Evolutionary conservation across 805 yeast species (phyloP), one percentile per base, ranked within the genome.

Genomic region (Lipomyces yamanashiensis): DNA sequence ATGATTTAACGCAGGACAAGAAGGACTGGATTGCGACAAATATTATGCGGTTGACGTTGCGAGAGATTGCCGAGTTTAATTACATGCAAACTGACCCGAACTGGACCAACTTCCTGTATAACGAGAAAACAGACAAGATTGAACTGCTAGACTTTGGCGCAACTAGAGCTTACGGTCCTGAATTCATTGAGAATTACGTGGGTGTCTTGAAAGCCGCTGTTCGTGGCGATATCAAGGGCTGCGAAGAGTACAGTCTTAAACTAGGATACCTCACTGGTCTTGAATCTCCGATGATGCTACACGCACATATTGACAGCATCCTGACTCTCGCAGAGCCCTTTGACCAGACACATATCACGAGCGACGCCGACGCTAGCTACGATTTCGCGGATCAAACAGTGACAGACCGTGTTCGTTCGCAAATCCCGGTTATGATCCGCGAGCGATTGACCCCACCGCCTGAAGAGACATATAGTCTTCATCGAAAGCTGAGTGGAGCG

Each of bases 81-180:
- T 93, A 88, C 78, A 95, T 95, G 99, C 99, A 95, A 78, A 93
- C 98, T 0, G 99, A 95, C 78, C 99, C 99, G 57, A 95, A 95
- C 76, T 95, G 99, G 99, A 98, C 99, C 51, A 95, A 95, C 75
- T 95, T 95, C 78, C 77, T 95, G 64, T 92, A 89, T 78, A 92
- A 95, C 73, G 80, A 80, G 40, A 70, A 78, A n/a, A 85, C 92
- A 1, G 77, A 83, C 33, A 86, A 88, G 74, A 85, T 95, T 62
- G 98, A 93, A 75, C 80, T 95, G 61, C 79, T 95, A 58, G 99
- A 95, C 77, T 95, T 95, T 77, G 99, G 99, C 54, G 98, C 99
- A 0, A 88, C 97, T 6, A 82, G 98, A 67, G 89, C 85, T 39
- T 95, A 85, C 75, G 80, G 85, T 23, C 83, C 81, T 45, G 84